Percentiles rank a stretch among this genome's conserved stretches.
Evolutionary conservation across 2,329 filamentous ascomycete species (phyloP).

Genomic region (Trichothecium roseum): DNA sequence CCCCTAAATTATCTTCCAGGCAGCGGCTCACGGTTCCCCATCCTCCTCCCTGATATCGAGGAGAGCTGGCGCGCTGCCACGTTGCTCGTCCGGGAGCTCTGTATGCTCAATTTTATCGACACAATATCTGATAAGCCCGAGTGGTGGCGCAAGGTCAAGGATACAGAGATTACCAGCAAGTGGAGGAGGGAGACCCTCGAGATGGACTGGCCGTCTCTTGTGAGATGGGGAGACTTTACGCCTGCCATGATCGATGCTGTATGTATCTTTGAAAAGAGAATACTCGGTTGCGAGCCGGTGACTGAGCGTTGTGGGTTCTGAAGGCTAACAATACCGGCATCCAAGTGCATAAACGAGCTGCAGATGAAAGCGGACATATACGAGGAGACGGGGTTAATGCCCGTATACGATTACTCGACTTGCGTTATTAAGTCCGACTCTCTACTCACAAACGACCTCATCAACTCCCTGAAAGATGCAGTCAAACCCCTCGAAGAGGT

Average conservation of each 20-base stretch:
- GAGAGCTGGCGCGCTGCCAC: slow-evolving; percentile 15
- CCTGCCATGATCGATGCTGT: slow-evolving; percentile 19
- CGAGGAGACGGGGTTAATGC: slow-evolving; percentile 19
- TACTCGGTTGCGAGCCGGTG: too few species aligned
- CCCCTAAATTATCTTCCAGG: slow-evolving; percentile 9
- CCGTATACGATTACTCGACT: slow-evolving; percentile 20
- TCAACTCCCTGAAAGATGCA: slow-evolving; percentile 27
- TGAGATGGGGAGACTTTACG: slow-evolving; percentile 15
- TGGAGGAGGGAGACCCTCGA: slow-evolving; percentile 18
- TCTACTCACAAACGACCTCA: slow-evolving; percentile 7
- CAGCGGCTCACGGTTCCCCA: slow-evolving; percentile 9
- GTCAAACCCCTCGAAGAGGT: slow-evolving; percentile 39
- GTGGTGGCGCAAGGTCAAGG: slow-evolving; percentile 21
- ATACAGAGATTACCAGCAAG: slow-evolving; percentile 13
- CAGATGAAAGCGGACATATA: slow-evolving; percentile 20
- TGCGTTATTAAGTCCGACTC: slow-evolving; percentile 24
- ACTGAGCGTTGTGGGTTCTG: too few species aligned
- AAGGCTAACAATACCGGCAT: not conserved
- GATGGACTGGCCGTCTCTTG: slow-evolving; percentile 16
- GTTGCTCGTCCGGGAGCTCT: slow-evolving; percentile 17
- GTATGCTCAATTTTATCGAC: slow-evolving; percentile 21
- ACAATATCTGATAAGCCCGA: slow-evolving; percentile 22
- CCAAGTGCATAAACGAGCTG: slow-evolving; percentile 21
- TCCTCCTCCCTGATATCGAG: slow-evolving; percentile 7
- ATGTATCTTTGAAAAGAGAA: slow-evolving; percentile 6